Evolutionary conservation across 2,329 filamentous ascomycete species (phyloP), one percentile per base, ranked within the genome.

Genomic region (Sarocladium oryzae): DNA sequence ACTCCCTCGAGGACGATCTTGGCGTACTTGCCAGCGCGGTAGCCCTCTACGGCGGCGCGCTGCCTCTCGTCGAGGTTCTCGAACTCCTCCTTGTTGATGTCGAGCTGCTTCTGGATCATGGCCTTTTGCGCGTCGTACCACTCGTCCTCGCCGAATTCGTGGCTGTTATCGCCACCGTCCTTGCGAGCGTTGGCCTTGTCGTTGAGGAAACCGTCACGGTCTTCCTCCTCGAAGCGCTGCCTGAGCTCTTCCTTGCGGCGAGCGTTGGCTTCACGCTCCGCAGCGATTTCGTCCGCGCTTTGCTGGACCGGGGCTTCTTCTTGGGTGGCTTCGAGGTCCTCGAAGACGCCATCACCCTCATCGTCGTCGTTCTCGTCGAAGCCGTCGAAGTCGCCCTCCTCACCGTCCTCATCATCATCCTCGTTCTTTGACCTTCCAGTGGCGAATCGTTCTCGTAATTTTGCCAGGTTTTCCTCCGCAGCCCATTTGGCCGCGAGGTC

Each of bases 111-210:
- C 69, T 96, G 88, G 53, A 99, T 84, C 66, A 87, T 79, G 28
- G 93, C 89, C 72, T 99, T 99, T 65, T 99, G 93, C 24, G 88
- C 82, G 63, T 97, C 93, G 65, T 99, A 99, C 95, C 95, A 99
- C 52, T 99, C 89, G 64, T 99, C 93, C 68, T 99, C 93, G 50
- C 91, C 93, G 61, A 95, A 97, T 63, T 95, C 86, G 50, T 92
- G 82, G 30, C 33, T 24, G 5, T 82, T 75, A 2, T 78, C 77
- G 30, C 78, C 85, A 26, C 80, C 82, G 57, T 89, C 86, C 56
- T 81, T 76, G 32, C 86, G 79, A 10, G 86, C 86, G 49, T 85
- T 82, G 24, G 88, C 84, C 63, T 95, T 95, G 68, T 93, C 89
- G 62, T 95, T 95, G 61, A 88, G 83, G 65, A 96, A 91, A 0